Evolutionary conservation across 306 rosid species (phyloP).

Genomic region (Casuarina glauca): DNA sequence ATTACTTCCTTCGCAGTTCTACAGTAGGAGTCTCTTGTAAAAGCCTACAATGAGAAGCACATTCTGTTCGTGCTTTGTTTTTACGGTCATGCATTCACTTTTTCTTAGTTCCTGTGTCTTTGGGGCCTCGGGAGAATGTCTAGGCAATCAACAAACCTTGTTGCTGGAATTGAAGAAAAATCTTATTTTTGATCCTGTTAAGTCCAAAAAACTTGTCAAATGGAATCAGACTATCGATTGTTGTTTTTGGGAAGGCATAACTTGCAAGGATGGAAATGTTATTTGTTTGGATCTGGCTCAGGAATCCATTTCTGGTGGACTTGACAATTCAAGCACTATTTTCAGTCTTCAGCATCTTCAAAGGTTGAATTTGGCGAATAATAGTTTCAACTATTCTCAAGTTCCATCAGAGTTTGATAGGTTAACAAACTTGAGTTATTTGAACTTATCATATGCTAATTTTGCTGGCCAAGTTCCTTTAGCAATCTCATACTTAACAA

Average conservation of each 20-base stretch:
- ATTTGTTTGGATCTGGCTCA: background rate
- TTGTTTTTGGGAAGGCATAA: conserved; percentile 13
- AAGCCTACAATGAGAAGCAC: conserved; percentile 17
- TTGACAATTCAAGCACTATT: conserved; percentile 3
- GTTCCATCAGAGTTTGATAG: background rate
- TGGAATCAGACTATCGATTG: background rate
- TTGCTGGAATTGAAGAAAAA: background rate
- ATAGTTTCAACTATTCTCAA: background rate
- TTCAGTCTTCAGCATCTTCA: conserved; percentile 7
- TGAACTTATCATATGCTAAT: no score
- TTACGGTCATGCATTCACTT: background rate
- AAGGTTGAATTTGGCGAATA: background rate
- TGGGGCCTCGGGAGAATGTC: background rate
- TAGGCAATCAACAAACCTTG: background rate
- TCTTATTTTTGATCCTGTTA: background rate
- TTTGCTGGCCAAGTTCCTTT: no score
- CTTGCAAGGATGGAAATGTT: conserved; percentile 1
- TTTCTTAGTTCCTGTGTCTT: background rate
- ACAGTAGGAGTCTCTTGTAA: no score
- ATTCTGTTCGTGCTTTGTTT: conserved; percentile 20
- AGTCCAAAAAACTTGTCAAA: background rate
- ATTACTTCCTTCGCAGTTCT: no score
- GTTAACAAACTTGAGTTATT: background rate
- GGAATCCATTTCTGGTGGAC: conserved; percentile 10
- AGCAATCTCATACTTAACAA: no score